These are phyloP conservation scores for Aspergillus sp. DNA, from an alignment of 2,329 filamentous ascomycete species.

Conservation along the genomic window DNA sequence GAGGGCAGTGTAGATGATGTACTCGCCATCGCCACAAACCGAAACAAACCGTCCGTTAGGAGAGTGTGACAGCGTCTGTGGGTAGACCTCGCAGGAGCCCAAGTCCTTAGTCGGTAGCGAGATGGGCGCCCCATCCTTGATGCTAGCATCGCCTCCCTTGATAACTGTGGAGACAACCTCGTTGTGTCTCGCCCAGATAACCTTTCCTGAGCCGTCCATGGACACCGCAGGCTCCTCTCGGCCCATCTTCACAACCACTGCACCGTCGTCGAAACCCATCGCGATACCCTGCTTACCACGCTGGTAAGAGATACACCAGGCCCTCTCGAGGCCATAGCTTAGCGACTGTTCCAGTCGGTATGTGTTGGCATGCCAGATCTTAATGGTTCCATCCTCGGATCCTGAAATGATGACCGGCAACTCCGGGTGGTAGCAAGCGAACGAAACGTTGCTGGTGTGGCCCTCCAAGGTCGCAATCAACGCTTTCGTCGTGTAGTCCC, in stretches of 20 bases:
- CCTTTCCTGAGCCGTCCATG: conserved; percentile 93
- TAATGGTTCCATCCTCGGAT: conserved; percentile 94
- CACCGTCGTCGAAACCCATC: conserved; percentile 95
- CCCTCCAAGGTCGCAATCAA: conserved; percentile 95
- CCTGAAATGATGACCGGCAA: conserved; percentile 96
- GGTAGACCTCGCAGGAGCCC: conserved; percentile 94
- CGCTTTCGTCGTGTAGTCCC: conserved; percentile 98
- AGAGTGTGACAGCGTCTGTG: conserved; percentile 91
- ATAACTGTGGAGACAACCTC: conserved; percentile 94
- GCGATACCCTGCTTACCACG: conserved; percentile 91
- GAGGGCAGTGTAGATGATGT: conserved; percentile 96
- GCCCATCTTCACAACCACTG: conserved; percentile 96
- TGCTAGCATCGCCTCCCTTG: conserved; percentile 77
- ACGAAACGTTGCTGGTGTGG: conserved; percentile 96
- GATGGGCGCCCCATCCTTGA: conserved; percentile 89
- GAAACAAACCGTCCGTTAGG: conserved; percentile 89
- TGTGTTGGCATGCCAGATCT: conserved; percentile 98
- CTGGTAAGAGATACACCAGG: conserved; percentile 97
- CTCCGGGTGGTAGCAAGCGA: conserved; percentile 96
- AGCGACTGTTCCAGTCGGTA: conserved; percentile 94
- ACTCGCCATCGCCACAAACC: conserved; percentile 93
- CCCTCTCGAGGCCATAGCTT: conserved; percentile 92
- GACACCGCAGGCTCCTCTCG: conserved; percentile 95
- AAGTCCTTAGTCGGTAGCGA: conserved; percentile 89
- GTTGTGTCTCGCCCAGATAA: conserved; percentile 94